These are phyloP conservation scores for Ascochyta viciae-villosae DNA, from an alignment of 2,329 filamentous ascomycete genomes.

Conservation along the genomic window DNA sequence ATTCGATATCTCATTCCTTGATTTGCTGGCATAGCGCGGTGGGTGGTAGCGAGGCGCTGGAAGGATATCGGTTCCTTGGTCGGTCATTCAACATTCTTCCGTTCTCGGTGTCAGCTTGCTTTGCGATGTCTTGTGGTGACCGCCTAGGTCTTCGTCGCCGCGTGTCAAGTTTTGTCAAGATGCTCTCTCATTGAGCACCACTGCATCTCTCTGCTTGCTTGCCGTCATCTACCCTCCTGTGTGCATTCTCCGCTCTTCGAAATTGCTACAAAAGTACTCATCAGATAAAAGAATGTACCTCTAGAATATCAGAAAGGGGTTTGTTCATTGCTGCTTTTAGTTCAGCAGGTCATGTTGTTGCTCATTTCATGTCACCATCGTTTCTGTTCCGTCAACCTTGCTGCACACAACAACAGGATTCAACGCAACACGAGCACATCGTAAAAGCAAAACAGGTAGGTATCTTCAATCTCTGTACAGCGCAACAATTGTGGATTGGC, in stretches of 20 bases:
- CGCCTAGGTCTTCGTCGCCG: slow-evolving; percentile 1
- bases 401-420: neutral
- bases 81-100: slow-evolving; percentile 18
- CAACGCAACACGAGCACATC: neutral
- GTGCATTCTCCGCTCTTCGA: slow-evolving; percentile 9
- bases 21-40: slow-evolving; percentile 22
- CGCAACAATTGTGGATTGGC: neutral
- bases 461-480: neutral
- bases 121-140: slow-evolving; percentile 14
- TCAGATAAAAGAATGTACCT: slow-evolving; percentile 15
- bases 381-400: neutral
- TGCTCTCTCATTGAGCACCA: neutral
- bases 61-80: slow-evolving; percentile 19
- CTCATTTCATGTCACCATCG: neutral
- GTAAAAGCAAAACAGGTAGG: neutral
- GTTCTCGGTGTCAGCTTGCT: slow-evolving; percentile 11
- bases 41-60: slow-evolving; percentile 22
- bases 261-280: slow-evolving; percentile 13
- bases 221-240: neutral
- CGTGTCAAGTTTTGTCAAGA: neutral
- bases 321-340: neutral
- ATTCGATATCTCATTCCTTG: slow-evolving; percentile 14
- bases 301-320: neutral
- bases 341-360: neutral
- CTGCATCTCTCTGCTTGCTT: slow-evolving; percentile 9